Evolutionary conservation across 805 yeast species (phyloP), one percentile per base, ranked within the genome.

Genomic region (Sungouiozyma intestinalis): DNA sequence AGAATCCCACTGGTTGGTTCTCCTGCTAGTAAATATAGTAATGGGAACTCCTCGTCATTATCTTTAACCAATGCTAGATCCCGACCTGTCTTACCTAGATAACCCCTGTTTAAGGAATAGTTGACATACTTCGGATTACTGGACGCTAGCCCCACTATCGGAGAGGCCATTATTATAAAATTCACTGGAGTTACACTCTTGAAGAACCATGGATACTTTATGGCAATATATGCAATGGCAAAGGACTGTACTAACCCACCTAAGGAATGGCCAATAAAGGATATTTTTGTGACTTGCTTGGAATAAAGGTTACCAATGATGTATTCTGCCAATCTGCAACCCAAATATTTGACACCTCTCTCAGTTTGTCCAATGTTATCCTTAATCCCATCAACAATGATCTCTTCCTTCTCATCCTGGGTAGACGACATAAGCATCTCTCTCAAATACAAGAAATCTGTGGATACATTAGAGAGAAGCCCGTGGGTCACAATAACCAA

Each of bases 221-320:
- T 68, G 37, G 76, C 73, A 29, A 84, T 68, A 54, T 81, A 84
- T 0, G 88, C 83, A 21, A 84, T 72, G 3, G 88, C 80, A 63
- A 83, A 84, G 0, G 85, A 74, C 57, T 84, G 94, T 3, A 79
- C 75, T 33, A 80, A 60, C 0, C 94, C 94, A 35, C 94, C 94
- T 20, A 84, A 59, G 0, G 92, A 83, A 58, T 84, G 94, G 0
- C 84, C 87, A 33, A 84, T 65, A 51, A 84, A 83, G 1, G 94
- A 83, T 3, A 84, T 74, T 47, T 73, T 75, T 1, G 46, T 44
- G 1, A 79, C 68, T 1, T 62, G 49, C 3, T 68, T 71, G 39
- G 66, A 62, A 24, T 70, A 68, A 1, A 69, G 54, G 15, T 68
- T 64, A 16, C 74, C 59, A 0, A 80, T 66, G 24, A 83, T 66